phyloP scores from a whole-genome alignment of 1,284 basidiomycete genomes.

The Ustilago trichophora region DNA sequence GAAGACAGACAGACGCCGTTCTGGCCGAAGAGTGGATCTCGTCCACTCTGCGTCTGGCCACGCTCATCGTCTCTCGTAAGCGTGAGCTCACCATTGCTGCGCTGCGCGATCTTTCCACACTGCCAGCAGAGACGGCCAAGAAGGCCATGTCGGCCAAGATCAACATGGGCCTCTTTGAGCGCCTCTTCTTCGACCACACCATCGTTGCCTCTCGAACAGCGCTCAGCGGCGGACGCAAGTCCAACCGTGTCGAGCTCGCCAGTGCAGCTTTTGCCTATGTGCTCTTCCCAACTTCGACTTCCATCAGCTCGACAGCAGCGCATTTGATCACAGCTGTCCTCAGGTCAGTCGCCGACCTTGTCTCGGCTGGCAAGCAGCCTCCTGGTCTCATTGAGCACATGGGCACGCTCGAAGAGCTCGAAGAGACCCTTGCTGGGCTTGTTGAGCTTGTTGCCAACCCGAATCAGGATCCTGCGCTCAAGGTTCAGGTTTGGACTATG shows the following conservation, averaged over 20 bases:
- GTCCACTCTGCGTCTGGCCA: constrained; percentile 73
- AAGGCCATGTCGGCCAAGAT: constrained; percentile 26
- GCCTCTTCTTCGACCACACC: constrained; percentile 51
- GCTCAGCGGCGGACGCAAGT: constrained; percentile 23
- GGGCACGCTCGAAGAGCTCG: constrained; percentile 63
- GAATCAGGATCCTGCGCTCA: constrained; percentile 74
- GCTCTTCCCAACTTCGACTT: constrained; percentile 39
- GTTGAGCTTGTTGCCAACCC: constrained; percentile 67
- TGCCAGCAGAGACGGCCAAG: constrained; percentile 37
- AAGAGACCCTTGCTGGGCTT: constrained; percentile 47
- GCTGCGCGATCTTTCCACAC: constrained; percentile 37
- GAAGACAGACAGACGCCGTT: constrained; percentile 76
- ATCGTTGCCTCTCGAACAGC: constrained; percentile 40
- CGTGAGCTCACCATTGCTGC: constrained; percentile 35
- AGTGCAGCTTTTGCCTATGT: constrained; percentile 42
- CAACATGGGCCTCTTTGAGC: constrained; percentile 48
- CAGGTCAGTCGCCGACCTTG: constrained; percentile 32
- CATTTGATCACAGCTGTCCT: constrained; percentile 51
- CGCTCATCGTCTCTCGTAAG: constrained; percentile 40
- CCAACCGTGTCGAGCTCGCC: constrained; percentile 45
- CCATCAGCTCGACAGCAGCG: constrained; percentile 50
- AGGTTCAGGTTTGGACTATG: constrained; percentile 82
- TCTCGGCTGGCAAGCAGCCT: constrained; percentile 14
- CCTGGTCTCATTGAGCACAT: constrained; percentile 57
- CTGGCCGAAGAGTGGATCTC: constrained; percentile 76